Conservation (phyloP, 192 early-diverging fungal genomes). For the Jimgerdemannia lactiflua region DNA sequence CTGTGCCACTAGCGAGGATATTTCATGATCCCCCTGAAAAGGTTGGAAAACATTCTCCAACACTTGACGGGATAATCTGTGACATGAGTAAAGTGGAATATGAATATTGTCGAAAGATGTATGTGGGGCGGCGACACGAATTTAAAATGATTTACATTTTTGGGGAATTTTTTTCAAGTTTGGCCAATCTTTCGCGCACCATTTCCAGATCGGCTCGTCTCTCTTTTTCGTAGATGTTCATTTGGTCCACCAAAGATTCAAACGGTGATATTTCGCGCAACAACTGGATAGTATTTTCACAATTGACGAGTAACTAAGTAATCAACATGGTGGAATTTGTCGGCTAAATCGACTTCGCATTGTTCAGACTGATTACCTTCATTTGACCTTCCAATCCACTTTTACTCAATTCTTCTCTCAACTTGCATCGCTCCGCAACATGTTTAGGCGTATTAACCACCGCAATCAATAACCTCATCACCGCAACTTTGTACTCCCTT, state of each 20-base stretch:
- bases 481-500: slow-evolving; percentile 43
- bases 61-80: no score
- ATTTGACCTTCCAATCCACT: slow-evolving; percentile 48
- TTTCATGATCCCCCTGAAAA: not conserved
- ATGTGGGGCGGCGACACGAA: no score
- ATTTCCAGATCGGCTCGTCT: slow-evolving; percentile 39
- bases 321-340: not conserved
- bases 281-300: not conserved
- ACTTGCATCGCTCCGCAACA: slow-evolving; percentile 34
- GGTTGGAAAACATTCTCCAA: not conserved
- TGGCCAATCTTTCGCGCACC: slow-evolving; percentile 21
- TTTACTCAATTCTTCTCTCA: slow-evolving; percentile 44
- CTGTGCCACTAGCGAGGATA: not conserved
- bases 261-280: slow-evolving; percentile 22
- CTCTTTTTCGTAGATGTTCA: slow-evolving; percentile 39
- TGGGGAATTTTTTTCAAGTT: not conserved
- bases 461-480: slow-evolving; percentile 41
- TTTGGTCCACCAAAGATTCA: slow-evolving; percentile 38
- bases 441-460: slow-evolving; percentile 41
- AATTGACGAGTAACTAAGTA: not conserved
- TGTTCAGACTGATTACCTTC: slow-evolving; percentile 25
- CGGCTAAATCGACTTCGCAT: not conserved
- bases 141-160: no score
- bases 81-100: no score
- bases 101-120: no score